phyloP scores from a whole-genome alignment of 2,329 filamentous ascomycete genomes.

The Phialemoniopsis sp. region DNA sequence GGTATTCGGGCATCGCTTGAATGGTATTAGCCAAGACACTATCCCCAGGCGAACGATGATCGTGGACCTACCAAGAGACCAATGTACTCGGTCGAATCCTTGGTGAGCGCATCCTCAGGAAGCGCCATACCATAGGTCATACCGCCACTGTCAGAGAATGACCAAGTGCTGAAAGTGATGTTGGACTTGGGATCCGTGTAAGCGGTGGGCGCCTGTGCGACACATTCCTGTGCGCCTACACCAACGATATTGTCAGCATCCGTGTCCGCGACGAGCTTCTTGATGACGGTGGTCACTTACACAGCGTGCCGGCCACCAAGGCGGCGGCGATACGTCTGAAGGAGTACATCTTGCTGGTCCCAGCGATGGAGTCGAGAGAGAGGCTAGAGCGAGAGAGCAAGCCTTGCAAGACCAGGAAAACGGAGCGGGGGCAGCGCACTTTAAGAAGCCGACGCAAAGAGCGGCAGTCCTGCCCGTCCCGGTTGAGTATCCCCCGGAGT shows the following conservation, averaged over 20 bases:
- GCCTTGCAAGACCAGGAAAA: background rate
- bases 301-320: constrained; percentile 4
- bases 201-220: constrained; percentile 4
- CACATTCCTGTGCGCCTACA: constrained; percentile 1
- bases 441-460: background rate
- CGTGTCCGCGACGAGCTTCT: background rate
- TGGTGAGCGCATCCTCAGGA: constrained; percentile 40
- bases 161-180: constrained; percentile 11
- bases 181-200: constrained; percentile 9
- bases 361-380: background rate
- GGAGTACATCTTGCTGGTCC: constrained; percentile 1
- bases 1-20: constrained; percentile 39
- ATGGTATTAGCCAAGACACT: constrained; percentile 4
- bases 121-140: constrained; percentile 41
- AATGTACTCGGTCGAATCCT: constrained; percentile 51
- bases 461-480: background rate
- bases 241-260: background rate
- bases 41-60: constrained; percentile 1
- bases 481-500: background rate
- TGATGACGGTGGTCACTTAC: constrained; percentile 1
- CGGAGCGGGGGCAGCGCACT: background rate
- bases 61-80: constrained; percentile 45
- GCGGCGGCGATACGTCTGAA: constrained; percentile 6
- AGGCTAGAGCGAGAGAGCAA: background rate
- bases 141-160: background rate